Evolutionary conservation across 2,329 filamentous ascomycete genomes (phyloP).

Genomic region (Neofusicoccum kwambonambiense): DNA sequence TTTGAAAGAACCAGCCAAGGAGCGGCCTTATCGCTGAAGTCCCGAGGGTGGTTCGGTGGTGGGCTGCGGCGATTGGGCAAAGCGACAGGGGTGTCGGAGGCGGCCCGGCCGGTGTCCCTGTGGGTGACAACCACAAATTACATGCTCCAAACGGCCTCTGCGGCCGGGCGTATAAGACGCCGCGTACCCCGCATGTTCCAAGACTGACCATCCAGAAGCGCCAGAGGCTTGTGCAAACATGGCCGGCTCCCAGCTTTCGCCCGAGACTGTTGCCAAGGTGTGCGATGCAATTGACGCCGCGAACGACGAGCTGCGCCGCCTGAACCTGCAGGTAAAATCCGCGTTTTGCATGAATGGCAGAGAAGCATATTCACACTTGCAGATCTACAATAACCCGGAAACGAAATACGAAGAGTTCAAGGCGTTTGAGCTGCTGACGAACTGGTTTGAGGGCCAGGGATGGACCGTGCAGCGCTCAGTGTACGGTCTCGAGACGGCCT

Average conservation of each 20-base stretch:
- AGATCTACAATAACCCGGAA: slow-evolving; percentile 54
- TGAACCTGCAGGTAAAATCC: neutral
- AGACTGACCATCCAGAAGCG: neutral
- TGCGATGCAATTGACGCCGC: slow-evolving; percentile 4
- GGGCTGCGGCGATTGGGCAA: neutral
- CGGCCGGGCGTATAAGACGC: neutral
- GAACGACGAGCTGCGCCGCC: slow-evolving; percentile 1
- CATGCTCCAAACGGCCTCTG: neutral
- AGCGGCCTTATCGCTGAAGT: neutral
- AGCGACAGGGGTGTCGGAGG: neutral
- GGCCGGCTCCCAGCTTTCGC: neutral
- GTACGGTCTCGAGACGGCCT: slow-evolving; percentile 54
- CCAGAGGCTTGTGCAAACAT: neutral
- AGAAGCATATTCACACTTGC: slow-evolving; percentile 11
- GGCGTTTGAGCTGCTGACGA: slow-evolving; percentile 51
- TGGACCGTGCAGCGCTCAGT: slow-evolving; percentile 55
- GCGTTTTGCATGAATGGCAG: too few species aligned
- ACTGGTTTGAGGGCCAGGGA: slow-evolving; percentile 46
- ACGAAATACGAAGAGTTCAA: slow-evolving; percentile 49
- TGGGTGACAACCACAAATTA: neutral
- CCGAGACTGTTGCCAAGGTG: neutral
- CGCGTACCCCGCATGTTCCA: neutral
- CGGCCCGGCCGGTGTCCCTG: slow-evolving; percentile 4
- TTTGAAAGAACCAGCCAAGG: neutral
- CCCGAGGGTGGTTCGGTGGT: neutral